Percentiles rank a stretch among this genome's conserved stretches.
Evolutionary conservation across 805 yeast genomes (phyloP).

Genomic region (Kregervanrija fluxuum): DNA sequence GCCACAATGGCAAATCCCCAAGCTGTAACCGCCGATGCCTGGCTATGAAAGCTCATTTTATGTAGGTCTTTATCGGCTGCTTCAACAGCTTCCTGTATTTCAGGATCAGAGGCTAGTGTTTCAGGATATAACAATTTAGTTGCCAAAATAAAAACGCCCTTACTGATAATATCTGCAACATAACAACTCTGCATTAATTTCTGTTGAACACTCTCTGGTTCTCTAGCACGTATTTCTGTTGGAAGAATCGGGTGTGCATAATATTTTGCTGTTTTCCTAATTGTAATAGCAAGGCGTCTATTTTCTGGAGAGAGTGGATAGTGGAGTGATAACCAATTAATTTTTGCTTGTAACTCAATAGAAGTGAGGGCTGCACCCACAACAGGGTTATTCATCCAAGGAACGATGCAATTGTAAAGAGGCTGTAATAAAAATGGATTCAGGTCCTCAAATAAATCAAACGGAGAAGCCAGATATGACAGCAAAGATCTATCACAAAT

Average conservation of each 20-base stretch:
- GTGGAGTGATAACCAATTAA: conserved; percentile 27
- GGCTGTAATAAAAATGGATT: conserved; percentile 27
- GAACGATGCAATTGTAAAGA: conserved; percentile 24
- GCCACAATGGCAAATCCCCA: conserved; percentile 18
- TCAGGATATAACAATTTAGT: conserved; percentile 11
- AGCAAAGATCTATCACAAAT: conserved; percentile 25
- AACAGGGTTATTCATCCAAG: conserved; percentile 37
- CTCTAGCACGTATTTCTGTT: conserved; percentile 5
- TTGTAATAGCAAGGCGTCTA: background rate
- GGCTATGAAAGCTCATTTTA: conserved; percentile 11
- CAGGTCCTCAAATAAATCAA: conserved; percentile 27
- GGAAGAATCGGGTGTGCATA: conserved; percentile 13
- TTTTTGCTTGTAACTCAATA: conserved; percentile 32
- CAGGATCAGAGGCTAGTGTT: background rate
- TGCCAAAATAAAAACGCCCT: conserved; percentile 10
- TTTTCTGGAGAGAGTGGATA: conserved; percentile 8
- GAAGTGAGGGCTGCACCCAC: conserved; percentile 32
- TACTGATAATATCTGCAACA: conserved; percentile 10
- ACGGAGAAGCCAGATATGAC: conserved; percentile 34
- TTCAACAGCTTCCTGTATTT: conserved; percentile 7
- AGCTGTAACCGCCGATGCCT: conserved; percentile 7
- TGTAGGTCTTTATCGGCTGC: conserved; percentile 6
- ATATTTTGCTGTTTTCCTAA: conserved; percentile 10
- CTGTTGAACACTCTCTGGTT: conserved; percentile 12
- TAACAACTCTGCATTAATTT: conserved; percentile 16